A percentile compares a stretch with the other conserved stretches of the same genome.
phyloP scores from a whole-genome alignment of 192 early-diverging fungal species.

The Backusella macrospora region DNA sequence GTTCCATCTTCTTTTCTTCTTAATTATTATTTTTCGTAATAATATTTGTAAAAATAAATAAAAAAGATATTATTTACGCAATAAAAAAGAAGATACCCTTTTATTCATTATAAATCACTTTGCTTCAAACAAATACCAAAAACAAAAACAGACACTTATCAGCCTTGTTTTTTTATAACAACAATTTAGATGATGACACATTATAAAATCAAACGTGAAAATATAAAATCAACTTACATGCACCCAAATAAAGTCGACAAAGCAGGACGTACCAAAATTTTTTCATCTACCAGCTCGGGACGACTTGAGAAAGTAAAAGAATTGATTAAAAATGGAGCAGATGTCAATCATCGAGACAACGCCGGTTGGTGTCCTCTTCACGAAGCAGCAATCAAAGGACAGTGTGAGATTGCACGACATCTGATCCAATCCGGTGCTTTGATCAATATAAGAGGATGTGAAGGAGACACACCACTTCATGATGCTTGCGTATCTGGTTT shows the following conservation, averaged over 20 bases:
- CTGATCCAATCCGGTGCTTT: constrained; percentile 58
- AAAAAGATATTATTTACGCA: not conserved
- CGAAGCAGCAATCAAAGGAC: constrained; percentile 57
- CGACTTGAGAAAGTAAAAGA: constrained; percentile 57
- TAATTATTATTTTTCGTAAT: too few species aligned
- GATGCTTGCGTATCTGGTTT: constrained; percentile 60
- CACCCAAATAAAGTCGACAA: constrained; percentile 46
- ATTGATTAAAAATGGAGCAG: constrained; percentile 59
- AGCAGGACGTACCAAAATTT: constrained; percentile 54
- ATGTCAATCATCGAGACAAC: constrained; percentile 63
- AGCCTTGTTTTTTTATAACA: not conserved
- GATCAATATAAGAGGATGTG: constrained; percentile 60
- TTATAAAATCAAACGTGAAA: not conserved
- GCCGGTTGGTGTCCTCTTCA: constrained; percentile 69
- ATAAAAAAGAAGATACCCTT: too few species aligned
- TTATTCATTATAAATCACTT: too few species aligned
- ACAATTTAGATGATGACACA: not conserved
- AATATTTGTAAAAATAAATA: not conserved
- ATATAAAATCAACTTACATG: not conserved
- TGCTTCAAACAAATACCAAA: not conserved
- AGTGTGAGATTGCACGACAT: constrained; percentile 50
- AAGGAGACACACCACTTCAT: constrained; percentile 69
- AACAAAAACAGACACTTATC: not conserved
- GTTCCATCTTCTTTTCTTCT: not conserved
- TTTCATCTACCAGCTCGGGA: constrained; percentile 56